Evolutionary conservation across 306 rosid genomes (phyloP).

Genomic region (Astragalus glycyphyllos): DNA sequence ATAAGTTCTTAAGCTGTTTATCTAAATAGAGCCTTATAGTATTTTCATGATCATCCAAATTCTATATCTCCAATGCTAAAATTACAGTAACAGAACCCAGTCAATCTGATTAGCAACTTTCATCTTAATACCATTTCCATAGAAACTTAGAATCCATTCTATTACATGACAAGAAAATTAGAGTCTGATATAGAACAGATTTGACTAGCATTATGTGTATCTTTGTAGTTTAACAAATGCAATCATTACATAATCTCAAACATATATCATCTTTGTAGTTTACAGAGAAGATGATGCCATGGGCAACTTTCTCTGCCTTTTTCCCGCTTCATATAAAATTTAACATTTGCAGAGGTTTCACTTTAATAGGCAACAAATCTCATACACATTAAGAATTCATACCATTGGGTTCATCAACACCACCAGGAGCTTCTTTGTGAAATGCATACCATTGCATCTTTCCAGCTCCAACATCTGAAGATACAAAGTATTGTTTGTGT

Average conservation of each 20-base stretch:
- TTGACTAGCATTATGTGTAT: too few relatives aligned
- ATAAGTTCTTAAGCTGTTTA: too few relatives aligned
- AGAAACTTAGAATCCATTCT: slow-evolving; percentile 24
- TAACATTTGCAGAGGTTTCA: neutral
- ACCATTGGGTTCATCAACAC: slow-evolving; percentile 72
- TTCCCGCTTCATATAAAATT: neutral
- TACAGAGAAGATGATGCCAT: too few relatives aligned
- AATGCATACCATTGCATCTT: slow-evolving; percentile 99
- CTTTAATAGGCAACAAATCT: slow-evolving; percentile 33
- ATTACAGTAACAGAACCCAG: neutral
- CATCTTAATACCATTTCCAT: neutral
- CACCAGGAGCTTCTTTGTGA: slow-evolving; percentile 83
- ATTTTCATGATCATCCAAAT: slow-evolving; percentile 4
- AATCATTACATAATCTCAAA: too few relatives aligned
- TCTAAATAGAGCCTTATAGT: neutral
- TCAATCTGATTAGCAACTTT: slow-evolving; percentile 3
- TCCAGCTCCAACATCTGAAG: slow-evolving; percentile 96
- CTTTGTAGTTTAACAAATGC: too few relatives aligned
- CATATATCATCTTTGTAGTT: too few relatives aligned
- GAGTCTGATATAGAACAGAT: neutral
- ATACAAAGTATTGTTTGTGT: slow-evolving; percentile 97
- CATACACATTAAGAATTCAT: slow-evolving; percentile 39
- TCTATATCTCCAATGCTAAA: slow-evolving; percentile 9
- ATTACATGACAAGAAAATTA: slow-evolving; percentile 8
- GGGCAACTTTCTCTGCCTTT: too few relatives aligned